Base-by-base conservation (phyloP, 2,329 filamentous ascomycete species). In the Trichoderma atroviride region DNA sequence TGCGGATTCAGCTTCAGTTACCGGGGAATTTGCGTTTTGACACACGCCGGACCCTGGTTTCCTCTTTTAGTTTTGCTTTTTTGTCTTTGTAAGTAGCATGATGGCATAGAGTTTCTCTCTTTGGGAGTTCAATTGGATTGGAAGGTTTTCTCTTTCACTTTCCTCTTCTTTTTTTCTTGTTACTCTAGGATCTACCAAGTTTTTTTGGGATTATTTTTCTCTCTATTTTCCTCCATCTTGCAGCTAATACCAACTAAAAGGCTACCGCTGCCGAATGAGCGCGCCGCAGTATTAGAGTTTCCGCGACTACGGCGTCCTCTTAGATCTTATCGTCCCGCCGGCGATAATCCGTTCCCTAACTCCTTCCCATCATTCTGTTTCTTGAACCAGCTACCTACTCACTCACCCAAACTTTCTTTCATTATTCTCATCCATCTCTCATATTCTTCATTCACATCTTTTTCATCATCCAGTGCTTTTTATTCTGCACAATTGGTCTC, bases 1-100 rank as follows among this genome's bases (percentile, higher is more conserved):
- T 37, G 74, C 63, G 40, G 63, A 55, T 29, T 66, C 40, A 52
- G 75, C 19, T n/a, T 24, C 58, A 43, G 58, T 35, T 37, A 14
- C 37, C 40, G 19, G 60, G 31, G 62, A 47, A 33, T 35, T 66
- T 57, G 57, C 47, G 47, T 22, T 35, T 22, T 35, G 37, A 47
- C 27, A n/a, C 27, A 16, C 11, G 35, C 35, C 55, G 16, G 56
- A 29, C 27, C 19, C 22, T 58, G 50, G 47, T 50, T 35, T 35
- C 33, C 33, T 9, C 4, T 31, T 27, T 24, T 40, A 40, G 35
- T 14, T 40, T 40, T 40, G 5, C 27, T n/a, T 19, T 19, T 10
- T 19, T 19, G 7, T 43, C 40, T 43, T 43, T 43, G 40, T 43
- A 43, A 43, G 16, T 50, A 61, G 13, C 37, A 37, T 43, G 29